Conservation (phyloP, 192 early-diverging fungal genomes). For the Funneliformis geosporum region DNA sequence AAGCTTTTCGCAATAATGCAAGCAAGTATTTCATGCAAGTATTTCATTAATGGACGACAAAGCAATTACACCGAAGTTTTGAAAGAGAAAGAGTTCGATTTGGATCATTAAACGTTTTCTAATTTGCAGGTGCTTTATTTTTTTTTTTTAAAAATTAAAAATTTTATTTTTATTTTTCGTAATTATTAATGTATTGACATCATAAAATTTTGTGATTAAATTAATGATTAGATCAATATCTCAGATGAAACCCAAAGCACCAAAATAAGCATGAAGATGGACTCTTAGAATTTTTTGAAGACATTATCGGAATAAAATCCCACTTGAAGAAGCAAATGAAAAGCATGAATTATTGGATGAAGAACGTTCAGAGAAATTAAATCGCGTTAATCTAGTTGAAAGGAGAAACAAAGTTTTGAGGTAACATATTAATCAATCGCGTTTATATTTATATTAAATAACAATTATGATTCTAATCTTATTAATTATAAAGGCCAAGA, state of each 20-base stretch:
- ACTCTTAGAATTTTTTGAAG: constrained; percentile 95
- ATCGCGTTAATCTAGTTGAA: no score
- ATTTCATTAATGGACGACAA: constrained; percentile 45
- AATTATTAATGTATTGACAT: not conserved
- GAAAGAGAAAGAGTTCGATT: constrained; percentile 83
- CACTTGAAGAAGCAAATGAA: constrained; percentile 73
- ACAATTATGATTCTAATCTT: no score
- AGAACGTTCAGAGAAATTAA: constrained; percentile 35
- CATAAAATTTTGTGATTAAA: not conserved
- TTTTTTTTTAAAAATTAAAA: no score
- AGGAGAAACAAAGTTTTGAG: constrained; percentile 60
- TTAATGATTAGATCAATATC: constrained; percentile 88
- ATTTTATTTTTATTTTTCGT: no score
- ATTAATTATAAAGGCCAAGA: no score
- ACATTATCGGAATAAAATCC: constrained; percentile 96
- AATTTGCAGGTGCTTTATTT: constrained; percentile 71
- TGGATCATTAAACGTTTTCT: constrained; percentile 94
- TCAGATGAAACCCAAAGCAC: constrained; percentile 95
- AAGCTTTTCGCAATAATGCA: constrained; percentile 63
- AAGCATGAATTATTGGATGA: constrained; percentile 62
- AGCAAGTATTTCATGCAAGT: no score
- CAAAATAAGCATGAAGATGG: constrained; percentile 92
- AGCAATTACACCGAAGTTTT: constrained; percentile 73
- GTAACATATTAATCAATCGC: constrained; percentile 45
- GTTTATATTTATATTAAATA: no score